These are phyloP conservation scores for Escallonia rubra DNA, from an alignment of 129 eudicot genomes.

Conservation along the genomic window DNA sequence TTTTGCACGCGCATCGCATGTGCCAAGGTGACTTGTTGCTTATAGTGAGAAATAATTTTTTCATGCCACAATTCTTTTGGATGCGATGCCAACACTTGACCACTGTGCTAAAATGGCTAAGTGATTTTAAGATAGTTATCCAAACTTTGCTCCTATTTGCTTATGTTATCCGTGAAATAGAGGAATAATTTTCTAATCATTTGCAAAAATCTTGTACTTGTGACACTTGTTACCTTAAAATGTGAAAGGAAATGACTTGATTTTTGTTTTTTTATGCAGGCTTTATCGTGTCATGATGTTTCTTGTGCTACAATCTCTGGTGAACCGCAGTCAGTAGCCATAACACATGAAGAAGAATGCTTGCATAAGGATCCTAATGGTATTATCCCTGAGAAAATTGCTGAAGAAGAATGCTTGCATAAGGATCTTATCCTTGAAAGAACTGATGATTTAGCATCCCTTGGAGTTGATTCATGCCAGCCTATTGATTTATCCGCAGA, in stretches of 20 bases:
- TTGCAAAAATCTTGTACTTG: neutral
- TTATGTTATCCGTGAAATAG: too few relatives aligned
- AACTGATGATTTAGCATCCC: slow-evolving; percentile 11
- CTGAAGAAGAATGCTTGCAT: slow-evolving; percentile 11
- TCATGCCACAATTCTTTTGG: too few relatives aligned
- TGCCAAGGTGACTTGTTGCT: too few relatives aligned
- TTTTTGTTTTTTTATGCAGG: slow-evolving; percentile 30
- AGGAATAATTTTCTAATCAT: too few relatives aligned
- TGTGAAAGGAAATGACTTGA: neutral
- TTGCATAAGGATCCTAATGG: slow-evolving; percentile 23
- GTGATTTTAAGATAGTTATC: too few relatives aligned
- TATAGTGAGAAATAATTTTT: too few relatives aligned
- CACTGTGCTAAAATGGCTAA: too few relatives aligned
- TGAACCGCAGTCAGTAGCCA: slow-evolving; percentile 6
- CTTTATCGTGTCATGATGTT: slow-evolving; percentile 35
- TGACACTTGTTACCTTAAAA: neutral
- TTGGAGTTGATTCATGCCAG: slow-evolving; percentile 21
- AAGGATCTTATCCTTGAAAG: slow-evolving; percentile 27
- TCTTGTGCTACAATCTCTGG: slow-evolving; percentile 11
- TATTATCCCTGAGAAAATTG: slow-evolving; percentile 26
- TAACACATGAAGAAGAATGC: slow-evolving; percentile 14
- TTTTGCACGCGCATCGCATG: too few relatives aligned
- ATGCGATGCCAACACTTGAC: too few relatives aligned
- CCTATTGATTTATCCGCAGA: slow-evolving; percentile 17
- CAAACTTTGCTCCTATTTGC: too few relatives aligned